Base-by-base conservation (phyloP, 148 eudicot species). In the Chenopodium album region DNA sequence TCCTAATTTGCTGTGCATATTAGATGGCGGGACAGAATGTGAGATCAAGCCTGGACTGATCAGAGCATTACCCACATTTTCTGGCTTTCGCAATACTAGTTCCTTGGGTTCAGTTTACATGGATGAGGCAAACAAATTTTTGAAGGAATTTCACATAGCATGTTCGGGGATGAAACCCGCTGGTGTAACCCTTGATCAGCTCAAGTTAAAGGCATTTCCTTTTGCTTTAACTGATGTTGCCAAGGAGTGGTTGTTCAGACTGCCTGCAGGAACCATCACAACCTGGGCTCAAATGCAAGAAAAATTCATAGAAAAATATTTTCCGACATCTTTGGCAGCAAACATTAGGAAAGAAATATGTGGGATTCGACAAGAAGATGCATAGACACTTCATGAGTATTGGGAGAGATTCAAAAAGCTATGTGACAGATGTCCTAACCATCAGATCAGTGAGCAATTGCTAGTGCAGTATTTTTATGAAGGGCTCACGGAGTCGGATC, bases 101-200 rank as follows among this genome's bases (percentile, higher is more conserved):
- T 67, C 71, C 10, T 26, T 67, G 34, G 71, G 71, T 28, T 66
- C 41, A 19, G 37, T 9, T 12, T 13, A 67, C 71, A 29, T 67
- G 41, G 29, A 28, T 67, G 37, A 67, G 34, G 3, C 71, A 3
- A 29, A 29, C 71, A 67, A 0, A 28, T 26, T 67, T 67, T 67
- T 67, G 16, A 67, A 67, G 71, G 68, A 64, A n/a, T 64, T 22
- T n/a, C 68, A 64, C 68, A 64, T 64, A 20, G 68, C 68, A 64
- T 64, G 68, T n/a, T 0, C 28, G 28, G 68, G 68, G 9, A 64
- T 64, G 68, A 64, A 64, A 64, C 68, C 28, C 0, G 26, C 28
- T 64, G 29, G 14, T 0, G 68, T 22, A 11, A 22, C 68, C 28
- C 68, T 64, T 9, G 68, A 64, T 11, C 26, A 64, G 2, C 13